These are phyloP conservation scores for Cutaneotrichosporon mucoides DNA, from an alignment of 1,284 basidiomycete genomes.

Conservation along the genomic window DNA sequence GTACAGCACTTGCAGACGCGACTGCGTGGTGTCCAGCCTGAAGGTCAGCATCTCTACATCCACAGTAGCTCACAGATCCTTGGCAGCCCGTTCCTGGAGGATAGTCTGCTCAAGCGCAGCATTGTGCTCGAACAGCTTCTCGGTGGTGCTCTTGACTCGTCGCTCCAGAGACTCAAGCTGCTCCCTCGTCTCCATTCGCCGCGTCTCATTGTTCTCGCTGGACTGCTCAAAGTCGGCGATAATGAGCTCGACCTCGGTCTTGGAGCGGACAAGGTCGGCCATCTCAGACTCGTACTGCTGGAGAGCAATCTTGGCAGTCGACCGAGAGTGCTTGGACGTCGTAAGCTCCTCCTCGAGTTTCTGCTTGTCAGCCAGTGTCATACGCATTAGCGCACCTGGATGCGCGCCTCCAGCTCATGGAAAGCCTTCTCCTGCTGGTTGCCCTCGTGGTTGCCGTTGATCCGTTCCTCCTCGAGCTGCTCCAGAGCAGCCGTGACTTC, in stretches of 20 bases:
- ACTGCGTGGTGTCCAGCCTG: constrained; percentile 66
- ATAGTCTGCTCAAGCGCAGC: constrained; percentile 64
- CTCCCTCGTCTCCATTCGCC: constrained; percentile 53
- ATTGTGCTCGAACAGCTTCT: constrained; percentile 58
- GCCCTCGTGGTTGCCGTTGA: constrained; percentile 73
- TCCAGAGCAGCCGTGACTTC: constrained; percentile 82
- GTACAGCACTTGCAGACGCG: constrained; percentile 67
- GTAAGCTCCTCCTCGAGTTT: constrained; percentile 69
- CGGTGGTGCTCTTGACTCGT: constrained; percentile 63
- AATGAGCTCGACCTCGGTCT: constrained; percentile 77
- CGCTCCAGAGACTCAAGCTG: constrained; percentile 63
- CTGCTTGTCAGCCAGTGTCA: constrained; percentile 46
- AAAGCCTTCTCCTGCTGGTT: constrained; percentile 77
- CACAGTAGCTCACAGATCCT: constrained; percentile 50
- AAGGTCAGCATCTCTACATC: neutral
- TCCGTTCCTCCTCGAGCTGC: constrained; percentile 67
- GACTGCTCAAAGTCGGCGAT: constrained; percentile 72
- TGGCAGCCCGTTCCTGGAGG: constrained; percentile 62
- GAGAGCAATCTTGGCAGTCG: constrained; percentile 56
- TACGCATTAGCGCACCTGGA: constrained; percentile 58
- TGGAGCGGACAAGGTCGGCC: constrained; percentile 65
- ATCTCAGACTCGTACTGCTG: constrained; percentile 45
- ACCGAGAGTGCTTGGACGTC: constrained; percentile 64
- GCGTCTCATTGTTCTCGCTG: constrained; percentile 61
- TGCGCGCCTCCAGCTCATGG: constrained; percentile 74